Conservation (phyloP, 2,329 filamentous ascomycete species). For the Exophiala sp. region DNA sequence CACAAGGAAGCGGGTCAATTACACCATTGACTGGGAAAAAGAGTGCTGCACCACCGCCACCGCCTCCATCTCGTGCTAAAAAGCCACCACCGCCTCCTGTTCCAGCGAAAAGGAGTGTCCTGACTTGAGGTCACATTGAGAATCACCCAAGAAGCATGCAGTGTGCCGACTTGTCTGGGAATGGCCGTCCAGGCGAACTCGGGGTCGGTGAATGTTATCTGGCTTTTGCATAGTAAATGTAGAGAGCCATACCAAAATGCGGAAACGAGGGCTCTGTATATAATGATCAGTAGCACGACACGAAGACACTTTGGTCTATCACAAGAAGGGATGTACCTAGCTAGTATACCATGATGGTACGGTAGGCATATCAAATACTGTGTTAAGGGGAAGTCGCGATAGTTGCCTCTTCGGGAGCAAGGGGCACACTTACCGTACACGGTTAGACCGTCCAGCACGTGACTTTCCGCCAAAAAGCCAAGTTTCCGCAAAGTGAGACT, state of each 20-base stretch:
- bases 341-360: no score
- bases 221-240: background rate
- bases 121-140: slow-evolving; percentile 16
- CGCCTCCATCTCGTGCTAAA: slow-evolving; percentile 57
- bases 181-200: background rate
- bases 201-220: background rate
- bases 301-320: background rate
- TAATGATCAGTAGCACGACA: background rate
- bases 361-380: no score
- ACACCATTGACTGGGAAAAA: slow-evolving; percentile 37
- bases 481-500: background rate
- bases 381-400: no score
- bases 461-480: background rate
- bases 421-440: no score
- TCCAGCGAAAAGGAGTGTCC: slow-evolving; percentile 52
- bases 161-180: no score
- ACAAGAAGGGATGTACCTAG: background rate
- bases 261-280: background rate
- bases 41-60: slow-evolving; percentile 55
- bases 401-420: background rate
- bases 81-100: slow-evolving; percentile 61
- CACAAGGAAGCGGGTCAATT: slow-evolving; percentile 48
- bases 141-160: background rate
- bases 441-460: background rate
- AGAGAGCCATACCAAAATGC: background rate